Percentiles rank a stretch among this genome's conserved stretches.
Evolutionary conservation across 768 basidiomycete species (phyloP).

Genomic region (Auriscalpium microsporum): DNA sequence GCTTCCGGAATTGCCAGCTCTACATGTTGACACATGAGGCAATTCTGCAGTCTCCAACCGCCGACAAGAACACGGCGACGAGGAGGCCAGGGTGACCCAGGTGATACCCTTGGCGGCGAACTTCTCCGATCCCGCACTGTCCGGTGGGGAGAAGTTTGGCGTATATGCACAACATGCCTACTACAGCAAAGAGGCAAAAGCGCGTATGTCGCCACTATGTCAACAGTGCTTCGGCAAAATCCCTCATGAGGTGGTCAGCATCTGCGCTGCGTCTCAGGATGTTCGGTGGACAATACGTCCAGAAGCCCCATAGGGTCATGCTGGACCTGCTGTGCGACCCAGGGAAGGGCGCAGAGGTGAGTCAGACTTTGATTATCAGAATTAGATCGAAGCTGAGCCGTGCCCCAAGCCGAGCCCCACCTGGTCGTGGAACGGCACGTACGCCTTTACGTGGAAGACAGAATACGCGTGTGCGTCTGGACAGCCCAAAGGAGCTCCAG

Average conservation of each 20-base stretch:
- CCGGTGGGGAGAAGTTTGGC: constrained; percentile 3
- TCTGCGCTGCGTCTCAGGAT: constrained; percentile 17
- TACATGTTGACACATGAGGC: neutral
- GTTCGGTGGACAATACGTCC: constrained; percentile 22
- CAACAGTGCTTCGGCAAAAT: neutral
- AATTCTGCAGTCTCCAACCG: constrained; percentile 3
- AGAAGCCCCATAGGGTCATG: constrained; percentile 18
- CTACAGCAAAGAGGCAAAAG: neutral
- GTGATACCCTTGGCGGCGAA: constrained; percentile 1
- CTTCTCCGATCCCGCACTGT: neutral
- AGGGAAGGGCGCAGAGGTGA: constrained; percentile 18
- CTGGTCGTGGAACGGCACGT: constrained; percentile 20
- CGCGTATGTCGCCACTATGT: neutral
- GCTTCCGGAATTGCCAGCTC: neutral
- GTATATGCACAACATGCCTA: neutral
- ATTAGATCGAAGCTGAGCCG: neutral
- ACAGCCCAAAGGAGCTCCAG: neutral
- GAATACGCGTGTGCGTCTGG: constrained; percentile 20
- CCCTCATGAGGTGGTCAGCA: neutral
- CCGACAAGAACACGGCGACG: neutral
- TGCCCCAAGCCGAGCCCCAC: constrained; percentile 4
- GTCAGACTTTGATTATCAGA: constrained; percentile 1
- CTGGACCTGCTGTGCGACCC: constrained; percentile 22
- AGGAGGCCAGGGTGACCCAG: neutral
- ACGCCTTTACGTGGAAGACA: constrained; percentile 21